phyloP scores from a whole-genome alignment of 2,329 filamentous ascomycete genomes.

The Colletotrichum liriopes region DNA sequence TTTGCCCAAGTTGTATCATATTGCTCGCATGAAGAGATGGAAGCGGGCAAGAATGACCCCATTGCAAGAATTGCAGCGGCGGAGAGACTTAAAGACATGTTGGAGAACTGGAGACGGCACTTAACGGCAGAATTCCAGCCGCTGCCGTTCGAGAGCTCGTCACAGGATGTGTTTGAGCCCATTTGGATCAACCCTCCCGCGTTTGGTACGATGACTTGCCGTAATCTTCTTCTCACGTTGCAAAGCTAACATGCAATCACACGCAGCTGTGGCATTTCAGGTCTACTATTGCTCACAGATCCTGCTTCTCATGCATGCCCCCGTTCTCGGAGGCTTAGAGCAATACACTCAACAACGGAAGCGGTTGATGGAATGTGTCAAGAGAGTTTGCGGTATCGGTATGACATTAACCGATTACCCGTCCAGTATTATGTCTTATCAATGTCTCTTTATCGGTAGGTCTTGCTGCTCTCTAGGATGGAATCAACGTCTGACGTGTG shows the following conservation, averaged over 20 bases:
- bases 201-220: constrained; percentile 38
- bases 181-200: constrained; percentile 44
- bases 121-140: constrained; percentile 62
- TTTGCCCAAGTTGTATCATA: constrained; percentile 72
- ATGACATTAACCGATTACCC: constrained; percentile 45
- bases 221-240: neutral
- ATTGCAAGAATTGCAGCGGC: constrained; percentile 63
- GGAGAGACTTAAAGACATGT: constrained; percentile 61
- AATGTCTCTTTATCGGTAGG: constrained; percentile 46
- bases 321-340: constrained; percentile 41
- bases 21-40: constrained; percentile 58
- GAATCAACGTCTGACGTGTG: neutral
- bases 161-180: constrained; percentile 39
- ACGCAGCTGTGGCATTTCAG: constrained; percentile 43
- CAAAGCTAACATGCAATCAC: neutral
- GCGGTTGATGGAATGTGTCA: constrained; percentile 44
- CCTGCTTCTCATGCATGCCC: constrained; percentile 43
- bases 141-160: constrained; percentile 50
- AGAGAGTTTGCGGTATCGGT: constrained; percentile 46
- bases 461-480: neutral
- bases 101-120: constrained; percentile 65
- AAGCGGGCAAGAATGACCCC: constrained; percentile 47
- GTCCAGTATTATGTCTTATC: constrained; percentile 46
- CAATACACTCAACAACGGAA: constrained; percentile 43
- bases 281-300: constrained; percentile 45